These are phyloP conservation scores for Durio zibethinus DNA, from an alignment of 345 rosid species.

Conservation along the genomic window DNA sequence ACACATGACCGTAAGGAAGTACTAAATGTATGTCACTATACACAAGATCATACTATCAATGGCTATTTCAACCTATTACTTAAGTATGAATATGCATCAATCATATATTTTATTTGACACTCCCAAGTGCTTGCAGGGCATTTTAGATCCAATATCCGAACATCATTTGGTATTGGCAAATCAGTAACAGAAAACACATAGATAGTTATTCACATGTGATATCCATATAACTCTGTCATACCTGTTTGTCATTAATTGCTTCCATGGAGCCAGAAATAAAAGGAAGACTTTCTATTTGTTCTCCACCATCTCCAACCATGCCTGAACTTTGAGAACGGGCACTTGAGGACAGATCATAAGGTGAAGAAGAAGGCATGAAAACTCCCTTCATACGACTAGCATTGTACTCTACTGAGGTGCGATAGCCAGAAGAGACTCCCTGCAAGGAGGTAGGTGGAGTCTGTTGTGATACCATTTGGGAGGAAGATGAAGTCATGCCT, in stretches of 20 bases:
- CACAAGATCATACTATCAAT: neutral
- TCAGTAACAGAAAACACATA: constrained; percentile 10
- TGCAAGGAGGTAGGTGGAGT: constrained; percentile 53
- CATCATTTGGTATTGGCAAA: constrained; percentile 11
- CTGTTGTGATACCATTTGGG: constrained; percentile 64
- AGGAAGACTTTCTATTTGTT: constrained; percentile 44
- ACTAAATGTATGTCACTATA: neutral
- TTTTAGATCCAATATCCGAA: neutral
- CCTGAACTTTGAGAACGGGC: constrained; percentile 50
- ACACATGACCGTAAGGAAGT: neutral
- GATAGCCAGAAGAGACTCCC: constrained; percentile 58
- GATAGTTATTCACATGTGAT: neutral
- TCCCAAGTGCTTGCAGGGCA: constrained; percentile 8
- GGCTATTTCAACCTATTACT: neutral
- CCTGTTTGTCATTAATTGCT: constrained; percentile 68
- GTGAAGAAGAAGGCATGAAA: constrained; percentile 59
- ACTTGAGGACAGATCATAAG: constrained; percentile 52
- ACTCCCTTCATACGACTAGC: constrained; percentile 73
- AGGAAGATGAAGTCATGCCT: constrained; percentile 49
- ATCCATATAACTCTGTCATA: constrained; percentile 21
- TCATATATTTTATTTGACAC: neutral
- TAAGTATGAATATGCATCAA: neutral
- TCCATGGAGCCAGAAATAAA: constrained; percentile 48
- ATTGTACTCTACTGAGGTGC: constrained; percentile 62
- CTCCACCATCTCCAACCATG: constrained; percentile 52